phyloP scores from a whole-genome alignment of 345 rosid species.

The Gossypium thurberi region DNA sequence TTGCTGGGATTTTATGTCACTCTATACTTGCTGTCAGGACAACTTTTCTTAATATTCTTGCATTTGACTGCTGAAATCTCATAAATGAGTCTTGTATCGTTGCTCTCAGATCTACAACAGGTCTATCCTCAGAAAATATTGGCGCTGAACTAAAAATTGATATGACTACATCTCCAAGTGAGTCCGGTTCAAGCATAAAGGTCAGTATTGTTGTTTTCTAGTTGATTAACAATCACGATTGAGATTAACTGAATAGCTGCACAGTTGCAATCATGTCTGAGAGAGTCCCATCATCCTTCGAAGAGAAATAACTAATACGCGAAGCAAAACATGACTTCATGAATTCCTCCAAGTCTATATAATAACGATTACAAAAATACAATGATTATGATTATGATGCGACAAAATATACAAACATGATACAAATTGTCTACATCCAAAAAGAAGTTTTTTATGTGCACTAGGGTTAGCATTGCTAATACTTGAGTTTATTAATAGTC shows the following conservation, averaged over 20 bases:
- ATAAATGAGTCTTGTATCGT: neutral
- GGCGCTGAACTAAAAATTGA: slow-evolving; percentile 33
- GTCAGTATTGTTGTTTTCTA: slow-evolving; percentile 26
- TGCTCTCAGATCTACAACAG: slow-evolving; percentile 49
- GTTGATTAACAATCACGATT: neutral
- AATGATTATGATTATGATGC: neutral
- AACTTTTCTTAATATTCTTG: neutral
- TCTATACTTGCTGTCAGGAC: neutral
- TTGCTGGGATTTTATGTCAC: neutral
- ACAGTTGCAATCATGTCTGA: neutral
- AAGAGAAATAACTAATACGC: too few relatives aligned
- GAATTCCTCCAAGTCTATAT: too few relatives aligned
- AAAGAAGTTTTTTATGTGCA: neutral
- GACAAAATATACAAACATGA: neutral
- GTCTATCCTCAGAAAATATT: slow-evolving; percentile 46
- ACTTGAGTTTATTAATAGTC: neutral
- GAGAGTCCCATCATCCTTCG: neutral
- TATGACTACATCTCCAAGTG: slow-evolving; percentile 34
- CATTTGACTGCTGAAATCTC: neutral
- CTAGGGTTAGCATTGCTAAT: neutral
- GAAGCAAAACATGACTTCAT: too few relatives aligned
- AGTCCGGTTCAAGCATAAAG: slow-evolving; percentile 40
- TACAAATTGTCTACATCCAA: neutral
- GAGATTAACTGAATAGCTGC: neutral
- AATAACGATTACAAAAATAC: too few relatives aligned